Base-by-base conservation (phyloP, 257 asterid species). In the Phtheirospermum japonicum region DNA sequence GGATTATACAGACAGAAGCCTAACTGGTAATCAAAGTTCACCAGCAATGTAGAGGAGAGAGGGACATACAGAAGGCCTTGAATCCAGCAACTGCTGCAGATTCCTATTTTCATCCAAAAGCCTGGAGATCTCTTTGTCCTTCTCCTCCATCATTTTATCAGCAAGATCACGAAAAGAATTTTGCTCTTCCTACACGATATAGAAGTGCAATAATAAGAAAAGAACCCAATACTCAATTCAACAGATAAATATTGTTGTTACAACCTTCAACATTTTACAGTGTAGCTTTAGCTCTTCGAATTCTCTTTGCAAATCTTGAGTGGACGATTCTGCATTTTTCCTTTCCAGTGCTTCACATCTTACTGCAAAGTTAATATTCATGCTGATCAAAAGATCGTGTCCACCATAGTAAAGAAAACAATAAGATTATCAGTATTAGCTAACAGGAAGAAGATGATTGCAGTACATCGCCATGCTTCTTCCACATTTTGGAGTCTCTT, bases 81-180 rank as follows among this genome's bases (percentile, higher is more conserved):
- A 78, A 58, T 89, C 86, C 69, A 89, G 83, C 73, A 76, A 73
- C 58, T 78, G 86, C 39, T 71, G 88, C 32, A 93, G 88, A 68
- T 75, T 79, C 75, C 85, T 82, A 8, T 79, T 89, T 43, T 89
- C 99, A 78, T 82, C 79, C 79, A 85, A 67, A 71, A 93, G 96
- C 71, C 94, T 73, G 57, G 92, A 82, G 66, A 89, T 87, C 65
- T 93, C 96, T 48, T 72, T 77, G 71, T 93, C 99, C 77, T 93
- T 93, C 79, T 93, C 97, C 81, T 87, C 99, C 54, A 93, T 83
- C 91, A 93, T 79, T 81, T 79, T 89, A 78, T 93, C 99, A 73
- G 99, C 97, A 75, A 93, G 97, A 76, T 93, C 97, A 49, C 89
- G 97, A 58, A 89, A 85, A 56, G 86, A 65, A 63, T 34, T 76